Evolutionary conservation across 139 green algal species (phyloP).

Genomic region (Chlorella sp.): DNA sequence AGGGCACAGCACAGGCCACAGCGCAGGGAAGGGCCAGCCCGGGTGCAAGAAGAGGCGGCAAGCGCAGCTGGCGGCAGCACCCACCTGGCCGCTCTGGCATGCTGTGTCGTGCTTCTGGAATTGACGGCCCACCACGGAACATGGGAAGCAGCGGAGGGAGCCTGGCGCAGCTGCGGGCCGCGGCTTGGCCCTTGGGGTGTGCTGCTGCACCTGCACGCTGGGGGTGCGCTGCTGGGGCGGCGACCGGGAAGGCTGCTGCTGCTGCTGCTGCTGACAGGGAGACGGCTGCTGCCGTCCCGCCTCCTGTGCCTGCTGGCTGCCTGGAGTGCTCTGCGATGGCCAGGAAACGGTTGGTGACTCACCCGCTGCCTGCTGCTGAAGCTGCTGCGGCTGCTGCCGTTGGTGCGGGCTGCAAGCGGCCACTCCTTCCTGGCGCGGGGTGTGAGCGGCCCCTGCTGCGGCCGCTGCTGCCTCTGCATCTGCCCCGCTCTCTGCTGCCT

Average conservation of each 20-base stretch:
- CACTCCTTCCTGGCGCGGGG: not conserved
- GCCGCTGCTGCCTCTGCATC: not conserved
- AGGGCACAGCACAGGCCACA: not conserved
- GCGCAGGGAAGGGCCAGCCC: not conserved
- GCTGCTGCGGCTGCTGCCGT: not conserved
- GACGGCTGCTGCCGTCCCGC: not conserved
- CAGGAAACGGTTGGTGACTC: constrained; percentile 1
- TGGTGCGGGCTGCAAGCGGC: too few species aligned
- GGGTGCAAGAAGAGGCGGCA: not conserved
- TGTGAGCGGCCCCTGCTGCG: too few species aligned
- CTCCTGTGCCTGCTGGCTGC: not conserved
- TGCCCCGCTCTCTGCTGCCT: not conserved
- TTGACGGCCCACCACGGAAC: constrained; percentile 25
- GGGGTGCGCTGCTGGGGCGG: not conserved
- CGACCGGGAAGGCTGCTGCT: too few species aligned
- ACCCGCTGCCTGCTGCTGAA: not conserved
- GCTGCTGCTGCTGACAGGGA: not conserved
- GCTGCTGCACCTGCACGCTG: not conserved
- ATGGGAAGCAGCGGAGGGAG: not conserved
- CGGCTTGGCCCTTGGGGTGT: not conserved
- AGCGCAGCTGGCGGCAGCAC: not conserved
- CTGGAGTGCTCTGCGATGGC: not conserved
- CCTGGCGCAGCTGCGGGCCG: not conserved
- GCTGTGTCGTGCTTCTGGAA: constrained; percentile 10
- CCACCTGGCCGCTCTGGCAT: constrained; percentile 11